Percentiles rank a stretch among this genome's conserved stretches.
These are phyloP conservation scores for Pseudopithomyces maydicus DNA, from an alignment of 2,329 filamentous ascomycete species.

Conservation along the genomic window DNA sequence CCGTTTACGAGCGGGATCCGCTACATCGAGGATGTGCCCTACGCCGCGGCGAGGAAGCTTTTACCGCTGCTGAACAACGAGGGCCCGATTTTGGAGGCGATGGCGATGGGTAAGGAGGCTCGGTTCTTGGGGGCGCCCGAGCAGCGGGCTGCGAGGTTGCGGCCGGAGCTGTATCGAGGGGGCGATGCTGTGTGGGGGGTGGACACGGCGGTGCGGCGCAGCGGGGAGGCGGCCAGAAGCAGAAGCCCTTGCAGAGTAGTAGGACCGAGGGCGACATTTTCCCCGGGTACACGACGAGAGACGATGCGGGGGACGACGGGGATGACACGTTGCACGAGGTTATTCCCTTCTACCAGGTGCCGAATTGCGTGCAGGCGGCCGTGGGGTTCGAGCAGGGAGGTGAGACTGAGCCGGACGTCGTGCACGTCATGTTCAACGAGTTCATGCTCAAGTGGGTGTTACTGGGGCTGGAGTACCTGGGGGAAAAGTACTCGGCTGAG, in stretches of 20 bases:
- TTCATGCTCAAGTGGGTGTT: constrained; percentile 87
- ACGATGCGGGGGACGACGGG: constrained; percentile 81
- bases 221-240: no score
- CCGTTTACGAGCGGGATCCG: constrained; percentile 83
- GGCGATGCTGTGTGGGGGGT: no score
- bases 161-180: no score
- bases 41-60: constrained; percentile 72
- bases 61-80: constrained; percentile 63
- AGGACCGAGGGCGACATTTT: constrained; percentile 49
- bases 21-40: constrained; percentile 81
- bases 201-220: no score
- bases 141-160: constrained; percentile 41
- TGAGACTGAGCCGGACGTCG: constrained; percentile 65
- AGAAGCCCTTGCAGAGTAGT: constrained; percentile 12
- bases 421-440: constrained; percentile 90
- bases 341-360: constrained; percentile 76
- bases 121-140: constrained; percentile 56
- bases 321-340: constrained; percentile 85
- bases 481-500: constrained; percentile 54
- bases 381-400: constrained; percentile 62
- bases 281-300: constrained; percentile 88
- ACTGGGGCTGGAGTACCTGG: constrained; percentile 69
- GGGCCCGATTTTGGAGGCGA: constrained; percentile 54
- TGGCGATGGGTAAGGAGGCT: constrained; percentile 35
- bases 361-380: constrained; percentile 79